phyloP scores from a whole-genome alignment of 495 filamentous ascomycete genomes.

The Tuber calosporum region DNA sequence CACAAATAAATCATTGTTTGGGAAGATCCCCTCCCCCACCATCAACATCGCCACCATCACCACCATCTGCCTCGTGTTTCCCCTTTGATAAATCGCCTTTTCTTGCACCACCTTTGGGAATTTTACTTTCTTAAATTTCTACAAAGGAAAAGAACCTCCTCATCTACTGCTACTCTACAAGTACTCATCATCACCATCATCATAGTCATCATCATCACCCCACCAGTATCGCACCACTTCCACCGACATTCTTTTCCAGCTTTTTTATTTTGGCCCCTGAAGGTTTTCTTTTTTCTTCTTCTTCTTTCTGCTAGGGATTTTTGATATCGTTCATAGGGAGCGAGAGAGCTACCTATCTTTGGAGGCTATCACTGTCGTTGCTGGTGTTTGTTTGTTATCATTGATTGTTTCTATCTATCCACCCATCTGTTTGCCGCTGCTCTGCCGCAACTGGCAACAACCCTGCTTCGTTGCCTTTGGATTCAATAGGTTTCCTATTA shows the following conservation, averaged over 20 bases:
- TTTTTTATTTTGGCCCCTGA: background rate
- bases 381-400: background rate
- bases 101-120: background rate
- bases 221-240: background rate
- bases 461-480: background rate
- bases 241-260: background rate
- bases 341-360: background rate
- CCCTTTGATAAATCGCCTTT: background rate
- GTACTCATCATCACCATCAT: background rate
- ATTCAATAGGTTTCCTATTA: background rate
- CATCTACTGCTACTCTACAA: background rate
- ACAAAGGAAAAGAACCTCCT: background rate
- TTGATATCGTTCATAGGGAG: background rate
- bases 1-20: background rate
- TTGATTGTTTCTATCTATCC: background rate
- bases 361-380: background rate
- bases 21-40: background rate
- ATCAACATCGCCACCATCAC: no score
- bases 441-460: background rate
- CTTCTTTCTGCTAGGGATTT: background rate
- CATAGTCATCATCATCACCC: background rate
- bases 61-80: background rate
- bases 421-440: background rate
- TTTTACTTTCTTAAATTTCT: background rate
- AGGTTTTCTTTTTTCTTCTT: background rate